phyloP scores from a whole-genome alignment of 257 asterid genomes.

The Solanum piurae region DNA sequence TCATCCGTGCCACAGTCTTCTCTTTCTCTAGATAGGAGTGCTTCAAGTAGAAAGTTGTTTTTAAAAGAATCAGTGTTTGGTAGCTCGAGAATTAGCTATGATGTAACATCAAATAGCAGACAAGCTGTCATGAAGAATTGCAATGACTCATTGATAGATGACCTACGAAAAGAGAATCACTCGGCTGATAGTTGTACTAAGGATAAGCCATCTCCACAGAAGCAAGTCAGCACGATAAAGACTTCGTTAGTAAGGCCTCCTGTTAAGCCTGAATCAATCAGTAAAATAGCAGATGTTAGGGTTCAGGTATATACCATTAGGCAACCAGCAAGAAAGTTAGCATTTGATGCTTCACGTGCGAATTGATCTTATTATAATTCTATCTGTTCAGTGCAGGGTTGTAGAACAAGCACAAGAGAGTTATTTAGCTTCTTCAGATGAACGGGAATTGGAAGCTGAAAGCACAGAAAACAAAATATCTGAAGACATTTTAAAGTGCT shows the following conservation, averaged over 20 bases:
- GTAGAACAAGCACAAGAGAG: slow-evolving; percentile 56
- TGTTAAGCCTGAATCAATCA: slow-evolving; percentile 19
- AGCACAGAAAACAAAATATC: slow-evolving; percentile 50
- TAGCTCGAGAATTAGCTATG: slow-evolving; percentile 9
- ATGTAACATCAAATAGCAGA: slow-evolving; percentile 11
- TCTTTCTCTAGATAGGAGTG: slow-evolving; percentile 31
- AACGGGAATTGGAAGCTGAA: slow-evolving; percentile 24
- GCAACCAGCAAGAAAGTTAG: neutral
- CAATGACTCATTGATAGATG: slow-evolving; percentile 7
- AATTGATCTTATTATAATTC: slow-evolving; percentile 3
- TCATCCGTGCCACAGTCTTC: slow-evolving; percentile 14
- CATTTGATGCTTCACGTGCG: neutral
- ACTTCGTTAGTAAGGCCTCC: slow-evolving; percentile 14
- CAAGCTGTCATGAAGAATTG: slow-evolving; percentile 5
- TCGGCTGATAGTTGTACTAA: slow-evolving; percentile 15
- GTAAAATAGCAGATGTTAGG: slow-evolving; percentile 29
- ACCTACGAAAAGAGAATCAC: slow-evolving; percentile 20
- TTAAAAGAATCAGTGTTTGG: slow-evolving; percentile 5
- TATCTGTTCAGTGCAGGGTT: slow-evolving; percentile 43
- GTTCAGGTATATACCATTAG: slow-evolving; percentile 23
- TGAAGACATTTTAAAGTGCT: slow-evolving; percentile 59
- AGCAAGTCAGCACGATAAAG: slow-evolving; percentile 9
- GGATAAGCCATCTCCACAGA: slow-evolving; percentile 11
- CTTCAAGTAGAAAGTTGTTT: slow-evolving; percentile 32
- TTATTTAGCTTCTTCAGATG: slow-evolving; percentile 42